A percentile compares a stretch with the other conserved stretches of the same genome.
Evolutionary conservation across 352 stramenopile genomes (phyloP).

Genomic region (Phytophthora vignae): DNA sequence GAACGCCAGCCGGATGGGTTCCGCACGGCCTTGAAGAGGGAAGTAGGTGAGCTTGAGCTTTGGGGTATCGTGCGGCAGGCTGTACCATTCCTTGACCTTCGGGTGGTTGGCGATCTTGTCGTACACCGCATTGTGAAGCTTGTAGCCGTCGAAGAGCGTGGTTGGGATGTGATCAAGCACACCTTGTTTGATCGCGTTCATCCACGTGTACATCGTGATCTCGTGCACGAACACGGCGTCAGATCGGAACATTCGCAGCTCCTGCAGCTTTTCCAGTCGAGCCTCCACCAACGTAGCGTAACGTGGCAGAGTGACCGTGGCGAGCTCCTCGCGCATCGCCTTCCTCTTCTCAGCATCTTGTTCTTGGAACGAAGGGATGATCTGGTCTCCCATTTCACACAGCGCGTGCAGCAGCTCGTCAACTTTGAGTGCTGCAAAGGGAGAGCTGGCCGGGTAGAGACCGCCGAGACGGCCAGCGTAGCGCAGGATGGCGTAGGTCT

Average conservation of each 20-base stretch:
- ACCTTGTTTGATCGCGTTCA: conserved; percentile 35
- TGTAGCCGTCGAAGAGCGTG: conserved; percentile 41
- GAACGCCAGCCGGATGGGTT: conserved; percentile 58
- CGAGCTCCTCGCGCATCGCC: conserved; percentile 40
- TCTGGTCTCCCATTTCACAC: conserved; percentile 42
- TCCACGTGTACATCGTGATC: conserved; percentile 38
- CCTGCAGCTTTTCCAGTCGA: conserved; percentile 40
- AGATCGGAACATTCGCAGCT: conserved; percentile 46
- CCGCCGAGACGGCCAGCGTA: conserved; percentile 68
- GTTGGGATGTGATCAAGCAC: conserved; percentile 50
- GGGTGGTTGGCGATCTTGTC: conserved; percentile 41
- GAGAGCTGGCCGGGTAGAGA: conserved; percentile 56
- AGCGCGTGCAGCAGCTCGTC: conserved; percentile 61
- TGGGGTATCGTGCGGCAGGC: conserved; percentile 15
- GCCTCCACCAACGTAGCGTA: conserved; percentile 40
- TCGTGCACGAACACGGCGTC: conserved; percentile 44
- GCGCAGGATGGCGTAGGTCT: conserved; percentile 72
- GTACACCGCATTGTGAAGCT: conserved; percentile 32
- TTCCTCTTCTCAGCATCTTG: conserved; percentile 51
- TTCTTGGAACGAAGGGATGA: conserved; percentile 38
- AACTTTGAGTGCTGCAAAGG: conserved; percentile 51
- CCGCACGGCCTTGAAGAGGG: conserved; percentile 41
- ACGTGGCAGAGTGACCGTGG: conserved; percentile 32
- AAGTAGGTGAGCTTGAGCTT: conserved; percentile 70
- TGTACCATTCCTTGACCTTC: conserved; percentile 47